Conservation (phyloP, 2,329 filamentous ascomycete species). For the Podosphaera xanthii region DNA sequence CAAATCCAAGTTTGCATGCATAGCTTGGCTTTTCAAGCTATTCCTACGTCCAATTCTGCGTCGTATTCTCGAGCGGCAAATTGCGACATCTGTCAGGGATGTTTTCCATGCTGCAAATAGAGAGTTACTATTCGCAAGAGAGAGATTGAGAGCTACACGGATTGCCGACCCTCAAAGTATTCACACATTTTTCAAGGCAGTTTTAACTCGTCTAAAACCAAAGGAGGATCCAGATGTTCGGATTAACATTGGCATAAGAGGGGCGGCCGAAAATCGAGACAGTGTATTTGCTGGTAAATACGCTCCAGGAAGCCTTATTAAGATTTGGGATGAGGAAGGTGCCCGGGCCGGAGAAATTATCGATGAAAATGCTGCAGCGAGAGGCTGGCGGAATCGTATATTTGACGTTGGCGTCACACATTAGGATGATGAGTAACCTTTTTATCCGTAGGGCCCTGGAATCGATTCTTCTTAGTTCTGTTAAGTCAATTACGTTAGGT, state of each 20-base stretch:
- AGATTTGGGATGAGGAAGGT: slow-evolving; percentile 72
- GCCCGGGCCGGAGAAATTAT: slow-evolving; percentile 46
- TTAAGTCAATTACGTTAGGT: too few species aligned
- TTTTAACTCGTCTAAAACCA: slow-evolving; percentile 52
- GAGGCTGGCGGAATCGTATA: slow-evolving; percentile 71
- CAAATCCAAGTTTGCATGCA: slow-evolving; percentile 51
- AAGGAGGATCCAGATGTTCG: slow-evolving; percentile 57
- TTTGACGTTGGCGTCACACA: slow-evolving; percentile 27
- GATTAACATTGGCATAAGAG: slow-evolving; percentile 44
- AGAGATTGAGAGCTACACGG: slow-evolving; percentile 64
- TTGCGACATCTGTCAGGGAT: slow-evolving; percentile 48
- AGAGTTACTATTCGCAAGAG: slow-evolving; percentile 67
- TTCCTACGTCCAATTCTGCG: slow-evolving; percentile 61
- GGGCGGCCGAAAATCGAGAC: slow-evolving; percentile 27
- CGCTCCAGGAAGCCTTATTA: slow-evolving; percentile 71
- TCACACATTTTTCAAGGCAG: slow-evolving; percentile 60
- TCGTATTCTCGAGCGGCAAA: slow-evolving; percentile 54
- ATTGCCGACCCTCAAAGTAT: slow-evolving; percentile 64
- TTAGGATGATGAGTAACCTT: too few species aligned
- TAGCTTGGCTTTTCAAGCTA: slow-evolving; percentile 69
- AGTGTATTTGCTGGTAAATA: slow-evolving; percentile 64
- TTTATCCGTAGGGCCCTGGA: too few species aligned
- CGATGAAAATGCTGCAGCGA: slow-evolving; percentile 33
- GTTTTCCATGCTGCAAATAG: slow-evolving; percentile 54
- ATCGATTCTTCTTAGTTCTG: too few species aligned